Percentiles rank a stretch among this genome's conserved stretches.
Evolutionary conservation across 2,329 filamentous ascomycete species (phyloP).

Genomic region (Fusarium gaditjirri): DNA sequence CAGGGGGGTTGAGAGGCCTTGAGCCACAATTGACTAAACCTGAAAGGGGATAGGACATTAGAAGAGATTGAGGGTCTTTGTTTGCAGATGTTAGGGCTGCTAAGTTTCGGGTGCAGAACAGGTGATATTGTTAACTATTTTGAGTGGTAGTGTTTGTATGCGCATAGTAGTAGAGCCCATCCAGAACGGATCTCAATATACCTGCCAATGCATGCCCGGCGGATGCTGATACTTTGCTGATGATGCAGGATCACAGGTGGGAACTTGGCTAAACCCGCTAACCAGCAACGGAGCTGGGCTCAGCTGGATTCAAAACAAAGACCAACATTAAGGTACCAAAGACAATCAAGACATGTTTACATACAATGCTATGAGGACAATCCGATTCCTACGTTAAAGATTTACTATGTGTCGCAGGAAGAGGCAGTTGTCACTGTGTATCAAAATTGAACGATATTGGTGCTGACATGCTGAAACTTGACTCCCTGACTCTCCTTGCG

Average conservation of each 20-base stretch:
- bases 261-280: slow-evolving; percentile 10
- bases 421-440: neutral
- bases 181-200: neutral
- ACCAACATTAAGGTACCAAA: neutral
- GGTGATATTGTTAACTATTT: neutral
- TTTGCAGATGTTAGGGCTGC: slow-evolving; percentile 5
- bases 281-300: slow-evolving; percentile 3
- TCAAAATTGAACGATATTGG: neutral
- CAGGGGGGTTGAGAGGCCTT: neutral
- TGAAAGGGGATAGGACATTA: neutral
- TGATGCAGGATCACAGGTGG: slow-evolving; percentile 19
- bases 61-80: slow-evolving; percentile 26
- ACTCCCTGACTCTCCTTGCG: neutral
- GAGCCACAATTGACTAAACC: slow-evolving; percentile 23
- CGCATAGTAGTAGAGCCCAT: neutral
- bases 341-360: neutral
- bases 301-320: slow-evolving; percentile 7
- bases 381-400: neutral
- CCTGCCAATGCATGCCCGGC: neutral
- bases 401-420: too few species aligned
- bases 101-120: neutral
- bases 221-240: slow-evolving; percentile 15
- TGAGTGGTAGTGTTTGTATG: neutral
- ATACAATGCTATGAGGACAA: neutral
- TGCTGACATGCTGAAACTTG: slow-evolving; percentile 4